Evolutionary conservation across 345 rosid species (phyloP), one percentile per base, ranked within the genome.

Genomic region (Aethionema arabicum): DNA sequence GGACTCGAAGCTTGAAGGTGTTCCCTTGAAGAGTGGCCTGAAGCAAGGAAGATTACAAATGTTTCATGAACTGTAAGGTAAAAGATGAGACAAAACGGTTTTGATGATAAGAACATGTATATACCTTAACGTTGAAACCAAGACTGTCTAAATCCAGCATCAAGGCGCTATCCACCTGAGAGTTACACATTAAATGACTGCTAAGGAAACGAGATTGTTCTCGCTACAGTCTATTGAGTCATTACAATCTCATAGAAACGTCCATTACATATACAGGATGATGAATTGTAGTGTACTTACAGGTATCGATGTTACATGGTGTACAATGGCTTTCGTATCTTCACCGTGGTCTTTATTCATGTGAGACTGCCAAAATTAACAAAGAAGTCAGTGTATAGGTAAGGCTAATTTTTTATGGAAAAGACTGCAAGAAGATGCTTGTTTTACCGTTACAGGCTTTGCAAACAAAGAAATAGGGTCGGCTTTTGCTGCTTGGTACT

Each of bases 311-410:
- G 95, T 87, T 39, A 78, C 54, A 59, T 85, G 86, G 74, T 75
- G 79, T 63, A 85, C 97, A 47, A 93, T 89, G 52, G 82, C 82
- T 73, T 68, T 85, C 43, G 91, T 90, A 69, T 87, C 99, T 48
- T 93, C 96, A 63, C 73, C 83, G 74, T 93, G 97, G 77, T 93
- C 99, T 76, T 74, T 85, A 50, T 93, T 93, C 96, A 88, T 88
- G 72, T 91, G 98, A 48, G 95, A 83, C 96, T 88, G 68, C 50
- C 45, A 7, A 65, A 69, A 60, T 49, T 54, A 58, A 31, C 47
- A 8, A 44, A 14, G 43, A 52, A n/a, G 10, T 53, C n/a, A 47
- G 10, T 59, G 41, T 8, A 12, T 8, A 46, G 37, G 10, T 4
- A 21, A 51, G 12, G 14, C 36, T 39, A 60, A 8, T 0, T 13